Base-by-base conservation (phyloP, 225 moss, liverwort and hornwort species). In the Marchantia polymorpha region DNA sequence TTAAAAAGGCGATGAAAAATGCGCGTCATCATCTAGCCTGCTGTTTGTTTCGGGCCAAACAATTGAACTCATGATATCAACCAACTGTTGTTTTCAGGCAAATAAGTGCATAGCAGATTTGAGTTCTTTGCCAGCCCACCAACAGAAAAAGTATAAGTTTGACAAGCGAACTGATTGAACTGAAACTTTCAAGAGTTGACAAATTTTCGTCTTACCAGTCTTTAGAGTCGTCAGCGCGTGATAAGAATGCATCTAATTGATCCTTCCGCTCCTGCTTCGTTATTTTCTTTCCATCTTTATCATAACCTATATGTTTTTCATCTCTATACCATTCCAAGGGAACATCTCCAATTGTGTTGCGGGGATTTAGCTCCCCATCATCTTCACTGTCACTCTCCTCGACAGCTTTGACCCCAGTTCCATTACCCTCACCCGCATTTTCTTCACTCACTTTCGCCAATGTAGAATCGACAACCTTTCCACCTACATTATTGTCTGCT, bases 251-350 rank as follows among this genome's bases (percentile, higher is more conserved):
- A 74, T 99, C 99, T 58, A 99, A 88, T 83, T 95, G 89, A 83
- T 99, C 99, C 31, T 89, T 89, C 63, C 82, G 77, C 75, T 82
- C 92, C 84, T 91, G 92, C 87, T 95, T 99, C 50, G 82, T 88
- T 3, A 99, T 89, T 82, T 86, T 99, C 56, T 87, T 87, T 64
- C 99, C 99, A 30, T 84, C 89, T 61, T 85, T 89, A 51, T 90
- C 95, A 80, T 99, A 99, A 55, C 99, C 99, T 52, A 99, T 95
- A 86, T 99, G 99, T 67, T 92, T 93, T 88, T 99, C 99, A 56
- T 91, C 90, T 79, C 85, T 95, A 73, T 99, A 99, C 99, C 99
- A 99, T 78, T 93, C 90, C 52, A 99, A 77, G 25, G 99, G 99
- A 66, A 99, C 95, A 16, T 95, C 90, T 63, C 99, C 99, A 67